phyloP scores from a whole-genome alignment of 352 stramenopile genomes.

The Phytophthora meadii region DNA sequence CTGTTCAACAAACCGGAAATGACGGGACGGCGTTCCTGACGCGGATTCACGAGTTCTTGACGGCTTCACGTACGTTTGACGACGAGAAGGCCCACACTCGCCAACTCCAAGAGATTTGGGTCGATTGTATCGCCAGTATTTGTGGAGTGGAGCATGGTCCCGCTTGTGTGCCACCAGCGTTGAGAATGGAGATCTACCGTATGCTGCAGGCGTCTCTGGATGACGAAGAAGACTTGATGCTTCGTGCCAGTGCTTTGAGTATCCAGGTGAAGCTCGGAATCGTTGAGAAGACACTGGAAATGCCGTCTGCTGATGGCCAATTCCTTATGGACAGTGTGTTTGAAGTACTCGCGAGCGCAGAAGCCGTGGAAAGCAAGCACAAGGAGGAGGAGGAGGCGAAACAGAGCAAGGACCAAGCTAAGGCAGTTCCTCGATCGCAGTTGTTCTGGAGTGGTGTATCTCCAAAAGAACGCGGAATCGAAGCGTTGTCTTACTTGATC shows the following conservation, averaged over 20 bases:
- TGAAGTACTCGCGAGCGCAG: slow-evolving; percentile 69
- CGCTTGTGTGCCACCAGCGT: slow-evolving; percentile 60
- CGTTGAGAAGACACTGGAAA: slow-evolving; percentile 83
- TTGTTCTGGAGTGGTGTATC: slow-evolving; percentile 76
- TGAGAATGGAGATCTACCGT: slow-evolving; percentile 82
- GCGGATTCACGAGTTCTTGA: slow-evolving; percentile 65
- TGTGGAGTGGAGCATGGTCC: slow-evolving; percentile 80
- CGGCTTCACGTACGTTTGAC: slow-evolving; percentile 55
- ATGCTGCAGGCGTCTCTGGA: slow-evolving; percentile 74
- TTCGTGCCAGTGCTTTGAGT: slow-evolving; percentile 76
- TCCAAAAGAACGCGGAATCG: slow-evolving; percentile 81
- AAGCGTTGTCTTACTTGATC: slow-evolving; percentile 87
- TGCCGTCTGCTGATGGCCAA: slow-evolving; percentile 61
- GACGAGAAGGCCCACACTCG: slow-evolving; percentile 54
- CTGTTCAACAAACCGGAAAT: slow-evolving; percentile 69
- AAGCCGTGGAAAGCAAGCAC: slow-evolving; percentile 59
- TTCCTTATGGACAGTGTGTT: slow-evolving; percentile 81
- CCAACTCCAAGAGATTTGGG: slow-evolving; percentile 80
- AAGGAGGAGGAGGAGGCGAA: slow-evolving; percentile 25
- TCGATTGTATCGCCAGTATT: slow-evolving; percentile 82
- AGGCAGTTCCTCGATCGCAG: slow-evolving; percentile 36
- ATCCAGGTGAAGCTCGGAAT: slow-evolving; percentile 87
- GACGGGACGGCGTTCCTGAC: slow-evolving; percentile 65
- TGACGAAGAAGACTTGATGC: slow-evolving; percentile 75
- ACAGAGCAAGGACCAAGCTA: slow-evolving; percentile 26